Evolutionary conservation across 192 early-diverging fungal species (phyloP), one percentile per base, ranked within the genome.

Genomic region (Pilobolus umbonatus): DNA sequence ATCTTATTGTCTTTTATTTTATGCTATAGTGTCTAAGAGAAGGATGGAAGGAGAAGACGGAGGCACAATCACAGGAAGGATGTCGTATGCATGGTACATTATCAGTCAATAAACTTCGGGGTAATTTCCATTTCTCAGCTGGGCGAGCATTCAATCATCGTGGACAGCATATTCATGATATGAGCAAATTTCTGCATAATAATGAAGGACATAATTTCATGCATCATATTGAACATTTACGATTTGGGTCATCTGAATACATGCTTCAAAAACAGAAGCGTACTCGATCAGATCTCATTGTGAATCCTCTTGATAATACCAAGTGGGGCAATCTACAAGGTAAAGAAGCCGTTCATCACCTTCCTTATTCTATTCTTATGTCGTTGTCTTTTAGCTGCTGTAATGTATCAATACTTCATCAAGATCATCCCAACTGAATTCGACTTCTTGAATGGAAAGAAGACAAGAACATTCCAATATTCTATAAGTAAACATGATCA

Each of bases 91-190:
- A 76, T 22, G 95, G 95, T 8, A 71, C 73, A 55, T 61, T 95
- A 32, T 72, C 80, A 39, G 88, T 98, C 30, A 95, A 93, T 68
- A 92, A 94, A 72, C 89, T 95, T 5, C 76, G 89, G 14, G 95
- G 95, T 40, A 95, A 94, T 60, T 85, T 95, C 57, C 95, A 95
- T 72, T 84, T 96, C 62, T 86, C 92, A 12, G 89, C 94, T 15
- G 94, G 95, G 30, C 79, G 82, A 56, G 80, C 81, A n/a, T 89
- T 89, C 68, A 76, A 84, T 47, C 80, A 79, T 29, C 73, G 64
- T 26, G 14, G 54, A 29, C n/a, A 34, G 0, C 64, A 65, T 40
- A 32, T 65, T 19, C 64, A 65, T 28, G 64, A 65, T 44, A 38
- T 65, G 31, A 57, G 64, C 22, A 21, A 21, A 21, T 64, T 43